Conservation (phyloP, 441 rosid genomes). For the Croton laevigatus region DNA sequence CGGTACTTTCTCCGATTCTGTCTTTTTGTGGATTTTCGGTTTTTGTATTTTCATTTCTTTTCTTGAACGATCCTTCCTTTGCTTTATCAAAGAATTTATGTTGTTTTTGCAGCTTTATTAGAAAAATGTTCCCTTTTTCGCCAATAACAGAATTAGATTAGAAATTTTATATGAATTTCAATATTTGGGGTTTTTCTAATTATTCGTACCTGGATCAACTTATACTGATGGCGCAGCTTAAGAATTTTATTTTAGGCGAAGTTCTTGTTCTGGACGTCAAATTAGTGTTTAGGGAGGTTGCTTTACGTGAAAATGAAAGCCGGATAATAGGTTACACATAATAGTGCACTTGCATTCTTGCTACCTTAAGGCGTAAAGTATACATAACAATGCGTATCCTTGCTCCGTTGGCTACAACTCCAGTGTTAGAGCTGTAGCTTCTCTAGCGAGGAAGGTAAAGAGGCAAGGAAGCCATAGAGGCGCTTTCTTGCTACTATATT, state of each 20-base stretch:
- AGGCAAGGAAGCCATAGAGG: background rate
- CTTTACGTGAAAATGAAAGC: background rate
- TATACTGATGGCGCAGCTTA: background rate
- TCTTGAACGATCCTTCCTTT: conserved; percentile 4
- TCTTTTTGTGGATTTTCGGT: background rate
- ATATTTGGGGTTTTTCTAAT: conserved; percentile 1
- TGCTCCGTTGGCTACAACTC: background rate
- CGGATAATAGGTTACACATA: background rate
- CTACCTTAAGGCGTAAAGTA: background rate
- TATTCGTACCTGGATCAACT: background rate
- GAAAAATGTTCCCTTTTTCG: background rate
- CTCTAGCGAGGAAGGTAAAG: background rate
- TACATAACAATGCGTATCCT: background rate
- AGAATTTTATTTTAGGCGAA: background rate
- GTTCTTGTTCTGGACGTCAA: background rate
- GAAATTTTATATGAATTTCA: background rate
- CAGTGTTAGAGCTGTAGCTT: background rate
- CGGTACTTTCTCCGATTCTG: conserved; percentile 37
- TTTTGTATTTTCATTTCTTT: background rate
- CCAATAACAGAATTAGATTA: background rate
- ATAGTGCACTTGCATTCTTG: background rate
- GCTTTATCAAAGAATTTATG: background rate
- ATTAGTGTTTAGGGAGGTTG: background rate
- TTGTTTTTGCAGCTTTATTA: background rate
- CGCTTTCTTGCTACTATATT: background rate